Conservation (phyloP, 345 rosid genomes). For the Murraya paniculata region DNA sequence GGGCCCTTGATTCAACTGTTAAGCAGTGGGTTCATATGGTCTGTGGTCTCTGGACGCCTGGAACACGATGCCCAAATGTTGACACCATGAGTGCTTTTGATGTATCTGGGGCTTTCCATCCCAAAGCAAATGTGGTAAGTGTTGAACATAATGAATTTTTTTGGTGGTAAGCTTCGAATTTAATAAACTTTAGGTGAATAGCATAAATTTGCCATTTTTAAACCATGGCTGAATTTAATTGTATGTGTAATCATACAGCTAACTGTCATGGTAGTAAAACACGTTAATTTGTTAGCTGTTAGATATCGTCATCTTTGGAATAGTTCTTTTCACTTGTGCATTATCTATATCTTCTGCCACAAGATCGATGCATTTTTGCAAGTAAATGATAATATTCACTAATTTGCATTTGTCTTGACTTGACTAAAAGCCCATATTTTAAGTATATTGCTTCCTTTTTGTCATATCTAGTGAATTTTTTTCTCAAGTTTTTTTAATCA, state of each 20-base stretch:
- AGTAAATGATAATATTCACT: not conserved
- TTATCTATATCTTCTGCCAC: not conserved
- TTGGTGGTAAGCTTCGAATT: slow-evolving; percentile 23
- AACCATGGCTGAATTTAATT: not conserved
- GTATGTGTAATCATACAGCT: not conserved
- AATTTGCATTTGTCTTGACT: not conserved
- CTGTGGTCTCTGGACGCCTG: slow-evolving; percentile 59
- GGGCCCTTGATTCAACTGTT: slow-evolving; percentile 36
- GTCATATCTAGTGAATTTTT: not conserved
- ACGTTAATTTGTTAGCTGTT: not conserved
- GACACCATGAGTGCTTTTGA: slow-evolving; percentile 57
- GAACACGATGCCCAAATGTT: slow-evolving; percentile 51
- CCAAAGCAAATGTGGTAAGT: slow-evolving; percentile 33
- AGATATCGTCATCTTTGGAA: not conserved
- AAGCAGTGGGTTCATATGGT: slow-evolving; percentile 63
- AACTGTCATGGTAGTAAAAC: not conserved
- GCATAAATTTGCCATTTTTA: not conserved
- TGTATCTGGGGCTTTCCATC: slow-evolving; percentile 38
- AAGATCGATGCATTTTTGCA: not conserved
- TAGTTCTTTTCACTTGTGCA: not conserved
- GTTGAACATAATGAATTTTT: not conserved
- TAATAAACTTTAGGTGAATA: not conserved
- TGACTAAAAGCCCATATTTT: not conserved
- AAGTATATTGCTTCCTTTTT: not conserved
- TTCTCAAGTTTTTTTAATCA: not conserved